phyloP scores from a whole-genome alignment of 345 rosid genomes.

The Trapa incisa region DNA sequence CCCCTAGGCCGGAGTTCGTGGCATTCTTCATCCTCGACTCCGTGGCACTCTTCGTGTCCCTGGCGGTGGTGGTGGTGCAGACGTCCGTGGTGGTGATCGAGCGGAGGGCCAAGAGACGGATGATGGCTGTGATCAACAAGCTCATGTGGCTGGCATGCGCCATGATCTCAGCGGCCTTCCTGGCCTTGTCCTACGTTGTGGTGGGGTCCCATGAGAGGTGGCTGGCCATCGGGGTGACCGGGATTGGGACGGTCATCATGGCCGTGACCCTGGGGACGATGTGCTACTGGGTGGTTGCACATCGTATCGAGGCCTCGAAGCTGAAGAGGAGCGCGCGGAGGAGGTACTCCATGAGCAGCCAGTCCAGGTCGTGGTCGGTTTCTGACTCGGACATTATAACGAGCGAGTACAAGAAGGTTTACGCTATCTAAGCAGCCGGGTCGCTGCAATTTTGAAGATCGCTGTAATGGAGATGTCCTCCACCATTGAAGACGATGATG shows the following conservation, averaged over 20 bases:
- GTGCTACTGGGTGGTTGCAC: constrained; percentile 76
- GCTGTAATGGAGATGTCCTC: neutral
- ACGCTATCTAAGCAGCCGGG: constrained; percentile 39
- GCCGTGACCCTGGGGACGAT: constrained; percentile 71
- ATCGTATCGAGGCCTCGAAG: constrained; percentile 45
- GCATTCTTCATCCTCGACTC: constrained; percentile 69
- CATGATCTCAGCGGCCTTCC: constrained; percentile 71
- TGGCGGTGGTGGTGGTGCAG: constrained; percentile 92
- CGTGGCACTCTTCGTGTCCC: constrained; percentile 76
- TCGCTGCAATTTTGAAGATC: neutral
- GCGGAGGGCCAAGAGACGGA: constrained; percentile 59
- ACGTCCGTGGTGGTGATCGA: constrained; percentile 86
- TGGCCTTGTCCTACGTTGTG: constrained; percentile 64
- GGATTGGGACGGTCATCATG: constrained; percentile 65
- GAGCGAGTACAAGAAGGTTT: constrained; percentile 49
- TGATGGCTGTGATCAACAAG: constrained; percentile 91
- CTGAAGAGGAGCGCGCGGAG: constrained; percentile 32
- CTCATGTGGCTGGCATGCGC: constrained; percentile 90
- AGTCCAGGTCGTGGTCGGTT: constrained; percentile 39
- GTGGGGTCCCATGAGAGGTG: constrained; percentile 44
- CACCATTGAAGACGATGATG: neutral
- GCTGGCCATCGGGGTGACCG: constrained; percentile 49
- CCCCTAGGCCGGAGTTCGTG: constrained; percentile 43
- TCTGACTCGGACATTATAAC: constrained; percentile 54
- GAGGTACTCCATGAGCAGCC: constrained; percentile 27